Percentiles rank a stretch among this genome's conserved stretches.
Evolutionary conservation across 805 yeast genomes (phyloP).

Genomic region (Barnettozyma pratensis): DNA sequence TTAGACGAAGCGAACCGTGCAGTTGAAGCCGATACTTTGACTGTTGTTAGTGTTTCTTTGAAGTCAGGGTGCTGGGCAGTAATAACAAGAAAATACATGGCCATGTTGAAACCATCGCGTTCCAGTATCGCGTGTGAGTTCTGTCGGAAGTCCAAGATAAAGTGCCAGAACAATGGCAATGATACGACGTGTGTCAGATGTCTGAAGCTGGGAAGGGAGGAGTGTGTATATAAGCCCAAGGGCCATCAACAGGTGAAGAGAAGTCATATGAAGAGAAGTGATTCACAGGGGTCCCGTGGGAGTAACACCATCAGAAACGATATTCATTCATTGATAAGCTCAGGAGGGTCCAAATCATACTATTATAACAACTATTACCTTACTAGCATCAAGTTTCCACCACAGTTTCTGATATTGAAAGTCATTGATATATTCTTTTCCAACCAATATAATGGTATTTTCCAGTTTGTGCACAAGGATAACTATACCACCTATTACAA

Average conservation of each 20-base stretch:
- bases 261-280: not conserved
- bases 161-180: conserved; percentile 9
- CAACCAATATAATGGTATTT: conserved; percentile 13
- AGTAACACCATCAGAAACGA: too few species aligned
- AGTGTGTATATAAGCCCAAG: conserved; percentile 12
- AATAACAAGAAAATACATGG: not conserved
- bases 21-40: not conserved
- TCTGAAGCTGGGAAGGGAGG: conserved; percentile 7
- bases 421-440: conserved; percentile 13
- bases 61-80: too few species aligned
- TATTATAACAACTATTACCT: conserved; percentile 3
- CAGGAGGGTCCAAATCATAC: not conserved
- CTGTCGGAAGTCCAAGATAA: conserved; percentile 12
- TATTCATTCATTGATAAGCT: too few species aligned
- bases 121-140: conserved; percentile 13
- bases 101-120: conserved; percentile 3
- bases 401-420: conserved; percentile 9
- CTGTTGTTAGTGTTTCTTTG: too few species aligned
- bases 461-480: conserved; percentile 10
- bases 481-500: conserved; percentile 5
- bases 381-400: conserved; percentile 7
- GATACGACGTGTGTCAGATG: conserved; percentile 8
- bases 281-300: not conserved
- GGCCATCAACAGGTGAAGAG: conserved; percentile 8
- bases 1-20: conserved; percentile 1